A percentile compares a stretch with the other conserved stretches of the same genome.
Evolutionary conservation across 2,329 filamentous ascomycete genomes (phyloP).

Genomic region (Microthyrium microscopicum): DNA sequence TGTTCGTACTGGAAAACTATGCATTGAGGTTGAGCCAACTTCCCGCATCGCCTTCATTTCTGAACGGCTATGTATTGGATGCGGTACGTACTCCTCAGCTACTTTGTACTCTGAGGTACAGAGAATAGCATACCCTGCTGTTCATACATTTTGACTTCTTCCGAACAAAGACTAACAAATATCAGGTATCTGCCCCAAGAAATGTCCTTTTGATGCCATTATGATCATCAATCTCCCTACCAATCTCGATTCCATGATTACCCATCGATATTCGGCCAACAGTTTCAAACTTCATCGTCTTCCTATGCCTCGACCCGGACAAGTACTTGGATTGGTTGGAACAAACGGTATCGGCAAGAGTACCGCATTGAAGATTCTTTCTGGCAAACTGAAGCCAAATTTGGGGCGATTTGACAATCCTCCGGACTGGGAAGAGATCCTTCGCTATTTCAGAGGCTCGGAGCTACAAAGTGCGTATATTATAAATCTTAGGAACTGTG

Average conservation of each 20-base stretch:
- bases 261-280: constrained; percentile 96
- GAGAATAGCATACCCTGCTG: too few relatives aligned
- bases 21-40: constrained; percentile 78
- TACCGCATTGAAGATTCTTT: constrained; percentile 97
- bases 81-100: too few relatives aligned
- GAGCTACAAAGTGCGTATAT: constrained; percentile 71
- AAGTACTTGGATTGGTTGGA: constrained; percentile 89
- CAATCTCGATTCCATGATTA: constrained; percentile 95
- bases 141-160: too few relatives aligned
- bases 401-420: constrained; percentile 89
- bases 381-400: constrained; percentile 96
- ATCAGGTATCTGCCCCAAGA: constrained; percentile 99
- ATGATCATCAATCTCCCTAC: constrained; percentile 99
- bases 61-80: constrained; percentile 77
- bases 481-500: neutral
- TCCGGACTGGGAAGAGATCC: constrained; percentile 96
- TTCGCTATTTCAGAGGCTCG: constrained; percentile 95
- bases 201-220: constrained; percentile 96
- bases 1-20: constrained; percentile 90
- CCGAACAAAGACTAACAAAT: too few relatives aligned
- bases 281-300: constrained; percentile 98
- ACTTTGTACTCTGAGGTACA: too few relatives aligned
- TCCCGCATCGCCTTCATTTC: constrained; percentile 98
- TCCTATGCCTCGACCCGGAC: constrained; percentile 86
- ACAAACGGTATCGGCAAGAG: constrained; percentile 99